Evolutionary conservation across 1,284 basidiomycete genomes (phyloP).

Genomic region (Hemileia vastatrix): DNA sequence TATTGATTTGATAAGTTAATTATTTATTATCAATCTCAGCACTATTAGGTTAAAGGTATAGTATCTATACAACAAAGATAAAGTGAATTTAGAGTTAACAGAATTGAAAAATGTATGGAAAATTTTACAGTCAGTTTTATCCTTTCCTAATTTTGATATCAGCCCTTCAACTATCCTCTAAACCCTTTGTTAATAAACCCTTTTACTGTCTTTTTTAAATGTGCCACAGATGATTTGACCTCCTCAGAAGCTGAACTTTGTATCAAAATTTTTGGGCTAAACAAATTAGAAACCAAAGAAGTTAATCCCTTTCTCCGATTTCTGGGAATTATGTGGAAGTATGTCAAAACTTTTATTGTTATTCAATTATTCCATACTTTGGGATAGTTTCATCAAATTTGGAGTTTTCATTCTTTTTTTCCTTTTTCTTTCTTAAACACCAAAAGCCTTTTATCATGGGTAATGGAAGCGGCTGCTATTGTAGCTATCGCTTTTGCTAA

Average conservation of each 20-base stretch:
- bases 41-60: conserved; percentile 77
- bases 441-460: conserved; percentile 98
- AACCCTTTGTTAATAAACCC: background rate
- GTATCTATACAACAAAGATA: conserved; percentile 94
- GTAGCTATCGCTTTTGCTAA: conserved; percentile 94
- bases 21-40: conserved; percentile 45
- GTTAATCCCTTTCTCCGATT: conserved; percentile 76
- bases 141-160: too few relatives aligned
- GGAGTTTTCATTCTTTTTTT: too few relatives aligned
- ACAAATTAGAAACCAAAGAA: conserved; percentile 83
- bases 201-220: conserved; percentile 9
- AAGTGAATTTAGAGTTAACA: conserved; percentile 94
- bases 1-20: too few relatives aligned
- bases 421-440: too few relatives aligned
- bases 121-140: conserved; percentile 66
- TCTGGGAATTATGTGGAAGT: too few relatives aligned
- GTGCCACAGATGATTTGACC: conserved; percentile 65
- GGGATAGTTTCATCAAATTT: too few relatives aligned
- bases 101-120: conserved; percentile 95
- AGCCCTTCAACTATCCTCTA: background rate
- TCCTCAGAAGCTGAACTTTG: conserved; percentile 67
- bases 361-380: too few relatives aligned
- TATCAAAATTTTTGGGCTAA: conserved; percentile 85
- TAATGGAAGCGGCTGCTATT: conserved; percentile 95
- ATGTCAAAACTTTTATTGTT: too few relatives aligned